Conservation (phyloP, 768 basidiomycete species). For the Tulasnella sp. region DNA sequence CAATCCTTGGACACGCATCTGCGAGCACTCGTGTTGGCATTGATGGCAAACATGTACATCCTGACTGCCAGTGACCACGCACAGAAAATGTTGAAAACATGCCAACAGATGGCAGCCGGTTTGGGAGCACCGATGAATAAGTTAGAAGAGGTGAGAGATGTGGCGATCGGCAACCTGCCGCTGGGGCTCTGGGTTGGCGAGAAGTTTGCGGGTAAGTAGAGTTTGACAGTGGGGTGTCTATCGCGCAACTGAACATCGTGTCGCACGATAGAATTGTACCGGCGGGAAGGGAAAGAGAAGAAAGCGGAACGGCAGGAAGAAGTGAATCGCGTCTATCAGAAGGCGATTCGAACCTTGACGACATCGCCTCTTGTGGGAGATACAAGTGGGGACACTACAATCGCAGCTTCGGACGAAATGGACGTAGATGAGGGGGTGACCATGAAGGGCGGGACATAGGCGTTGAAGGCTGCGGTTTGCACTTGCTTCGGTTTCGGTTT, state of each 20-base stretch:
- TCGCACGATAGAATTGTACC: constrained; percentile 3
- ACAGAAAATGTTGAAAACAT: constrained; percentile 48
- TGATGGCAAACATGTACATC: constrained; percentile 57
- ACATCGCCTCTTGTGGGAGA: background rate
- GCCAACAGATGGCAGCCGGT: constrained; percentile 58
- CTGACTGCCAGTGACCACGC: constrained; percentile 63
- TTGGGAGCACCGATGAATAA: constrained; percentile 36
- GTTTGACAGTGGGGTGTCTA: no score
- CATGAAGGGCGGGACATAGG: no score
- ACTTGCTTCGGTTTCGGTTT: no score
- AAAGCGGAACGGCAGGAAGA: constrained; percentile 6
- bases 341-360: background rate
- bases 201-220: constrained; percentile 44
- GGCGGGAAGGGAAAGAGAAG: background rate
- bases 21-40: constrained; percentile 53
- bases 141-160: constrained; percentile 7
- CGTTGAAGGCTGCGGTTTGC: no score
- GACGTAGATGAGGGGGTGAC: no score
- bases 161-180: constrained; percentile 43
- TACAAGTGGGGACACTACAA: background rate
- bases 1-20: constrained; percentile 56
- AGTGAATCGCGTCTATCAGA: background rate
- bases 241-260: background rate
- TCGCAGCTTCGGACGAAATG: background rate
- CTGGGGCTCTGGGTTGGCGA: constrained; percentile 64